These are phyloP conservation scores for Trichoderma koningiopsis DNA, from an alignment of 2,329 filamentous ascomycete species.

Conservation along the genomic window DNA sequence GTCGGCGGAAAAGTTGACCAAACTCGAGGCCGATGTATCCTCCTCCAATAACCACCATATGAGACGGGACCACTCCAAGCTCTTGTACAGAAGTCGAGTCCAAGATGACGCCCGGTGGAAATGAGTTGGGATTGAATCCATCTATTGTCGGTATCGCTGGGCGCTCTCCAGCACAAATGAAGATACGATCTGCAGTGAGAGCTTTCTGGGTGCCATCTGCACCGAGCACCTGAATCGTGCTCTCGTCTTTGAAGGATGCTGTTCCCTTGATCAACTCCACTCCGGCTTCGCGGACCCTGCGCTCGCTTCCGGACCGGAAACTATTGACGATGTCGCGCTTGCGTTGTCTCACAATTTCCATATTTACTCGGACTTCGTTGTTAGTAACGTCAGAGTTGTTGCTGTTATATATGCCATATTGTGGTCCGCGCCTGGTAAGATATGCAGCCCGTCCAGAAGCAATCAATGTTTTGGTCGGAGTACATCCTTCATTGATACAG, in stretches of 20 bases:
- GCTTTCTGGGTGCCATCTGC: conserved; percentile 37
- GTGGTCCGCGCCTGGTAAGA: conserved; percentile 43
- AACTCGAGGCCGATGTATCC: conserved; percentile 58
- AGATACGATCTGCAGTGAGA: conserved; percentile 46
- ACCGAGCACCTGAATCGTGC: conserved; percentile 40
- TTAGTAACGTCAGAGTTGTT: neutral
- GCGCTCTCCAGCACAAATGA: conserved; percentile 51
- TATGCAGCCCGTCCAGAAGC: conserved; percentile 54
- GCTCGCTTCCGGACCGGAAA: conserved; percentile 52
- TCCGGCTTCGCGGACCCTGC: conserved; percentile 42
- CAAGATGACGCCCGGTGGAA: conserved; percentile 35
- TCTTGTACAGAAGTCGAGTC: conserved; percentile 54
- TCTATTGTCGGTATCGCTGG: conserved; percentile 44
- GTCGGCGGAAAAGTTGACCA: conserved; percentile 52
- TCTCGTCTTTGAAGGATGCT: conserved; percentile 47
- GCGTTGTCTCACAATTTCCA: conserved; percentile 52
- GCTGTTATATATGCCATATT: conserved; percentile 49
- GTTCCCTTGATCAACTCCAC: conserved; percentile 50
- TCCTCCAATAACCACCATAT: conserved; percentile 55
- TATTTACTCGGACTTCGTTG: conserved; percentile 44
- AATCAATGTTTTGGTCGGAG: conserved; percentile 60
- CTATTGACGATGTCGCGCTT: conserved; percentile 56
- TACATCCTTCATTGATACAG: conserved; percentile 59
- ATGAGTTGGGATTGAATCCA: conserved; percentile 34
- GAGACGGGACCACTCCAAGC: conserved; percentile 45